Base-by-base conservation (phyloP, 345 rosid genomes). In the Firmiana major region DNA sequence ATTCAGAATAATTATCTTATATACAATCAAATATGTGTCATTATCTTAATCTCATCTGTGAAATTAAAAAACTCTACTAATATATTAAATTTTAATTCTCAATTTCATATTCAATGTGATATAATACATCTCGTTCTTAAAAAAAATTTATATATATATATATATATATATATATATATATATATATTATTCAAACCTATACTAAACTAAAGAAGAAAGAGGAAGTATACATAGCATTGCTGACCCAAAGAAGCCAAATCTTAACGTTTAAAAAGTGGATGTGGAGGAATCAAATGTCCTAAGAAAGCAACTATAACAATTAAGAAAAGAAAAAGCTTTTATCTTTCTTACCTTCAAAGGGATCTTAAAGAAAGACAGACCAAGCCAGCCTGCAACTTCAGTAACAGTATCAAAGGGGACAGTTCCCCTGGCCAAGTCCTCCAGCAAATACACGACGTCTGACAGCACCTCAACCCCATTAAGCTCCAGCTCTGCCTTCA, bases 401-500 rank as follows among this genome's bases (percentile, higher is more conserved):
- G 90, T 90, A 34, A 91, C 90, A 57, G 98, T 88, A 75, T 86
- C 88, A 78, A 88, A 85, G 16, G 86, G 86, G 16, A 88, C 57
- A 13, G 63, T 77, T 12, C 88, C 90, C 31, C 72, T 88, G 9
- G 89, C 86, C 73, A 88, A 85, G 78, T 88, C 91, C 40, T 86
- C 68, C 63, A 89, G 85, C 80, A 95, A 70, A 72, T 74, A 81
- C 64, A 89, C 79, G 48, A 87, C 87, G 79, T 91, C 93, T 49
- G 85, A 78, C 65, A 93, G 75, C 78, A 93, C 85, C 70, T 83
- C 75, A 24, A 91, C 87, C 77, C 93, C 90, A 16, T 81, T 71
- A 28, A 95, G 73, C 72, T 90, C 87, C 75, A 94, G 81, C 80
- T 86, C 88, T 9, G 93, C 98, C 40, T 89, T 87, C 54, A 93